Base-by-base conservation (phyloP, 78 protist species). In the Chrysochromulina tobinii region DNA sequence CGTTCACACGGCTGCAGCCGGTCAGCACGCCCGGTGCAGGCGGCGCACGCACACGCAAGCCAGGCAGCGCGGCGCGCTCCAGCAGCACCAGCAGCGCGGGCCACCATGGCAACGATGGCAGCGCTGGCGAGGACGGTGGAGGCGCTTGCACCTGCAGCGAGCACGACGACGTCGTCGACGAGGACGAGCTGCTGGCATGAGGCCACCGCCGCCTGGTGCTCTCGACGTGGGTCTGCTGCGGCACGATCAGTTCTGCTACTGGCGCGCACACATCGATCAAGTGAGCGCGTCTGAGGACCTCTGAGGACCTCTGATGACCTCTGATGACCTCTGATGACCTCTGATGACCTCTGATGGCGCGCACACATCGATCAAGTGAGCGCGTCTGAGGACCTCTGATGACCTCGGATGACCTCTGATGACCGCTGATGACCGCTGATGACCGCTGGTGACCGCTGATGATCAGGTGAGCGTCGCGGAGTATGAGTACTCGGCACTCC, bases 201-300 rank as follows among this genome's bases (percentile, higher is more conserved):
- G 48, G 72, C 72, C 9, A 21, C n/a, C 72, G 72, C 9, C n/a
- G 72, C 72, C 72, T 8, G 81, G 38, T 14, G 54, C 81, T 1
- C 12, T 50, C 53, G 84, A 75, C 84, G 84, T 75, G 23, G 84
- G 84, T 23, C 48, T 51, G 20, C 7, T 6, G 50, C 84, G 84
- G 58, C 58, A 14, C 84, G 84, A 75, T 58, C 57, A 2, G 12
- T 75, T 75, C n/a, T 1, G 23, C 84, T 91, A 91, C 69, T 91
- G 91, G 94, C 94, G 88, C 55, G 9, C 57, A 17, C 94, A 91
- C 94, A 12, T 84, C 90, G 94, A 91, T 75, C 50, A 25, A 53
- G 72, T 66, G 72, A 9, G 72, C 72, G n/a, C 48, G 5, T 38
- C 38, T 38, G 38, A 38, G 0, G 38, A 38, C 38, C 38, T 38